Evolutionary conservation across 148 eudicot genomes (phyloP).

Genomic region (Chenopodium album): DNA sequence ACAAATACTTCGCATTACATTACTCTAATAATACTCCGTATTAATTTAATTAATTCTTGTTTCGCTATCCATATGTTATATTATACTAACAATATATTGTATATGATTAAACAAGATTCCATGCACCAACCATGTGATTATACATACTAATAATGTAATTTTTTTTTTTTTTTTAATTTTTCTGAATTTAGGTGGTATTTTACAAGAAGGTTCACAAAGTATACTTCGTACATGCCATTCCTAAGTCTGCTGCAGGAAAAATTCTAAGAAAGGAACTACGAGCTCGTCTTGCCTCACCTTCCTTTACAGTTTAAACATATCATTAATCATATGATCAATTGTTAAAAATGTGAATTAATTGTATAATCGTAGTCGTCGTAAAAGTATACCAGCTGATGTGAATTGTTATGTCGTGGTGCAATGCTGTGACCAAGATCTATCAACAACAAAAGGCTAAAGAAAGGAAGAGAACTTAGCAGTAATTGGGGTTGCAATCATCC

Average conservation of each 20-base stretch:
- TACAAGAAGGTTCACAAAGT: slow-evolving; percentile 88
- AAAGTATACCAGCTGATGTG: not conserved
- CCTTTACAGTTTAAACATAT: not conserved
- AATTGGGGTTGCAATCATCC: not conserved
- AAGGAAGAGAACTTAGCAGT: not conserved
- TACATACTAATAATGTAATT: not conserved
- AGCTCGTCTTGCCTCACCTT: slow-evolving; percentile 39
- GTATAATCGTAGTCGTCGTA: not conserved
- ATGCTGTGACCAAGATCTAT: not conserved
- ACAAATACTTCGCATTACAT: not conserved
- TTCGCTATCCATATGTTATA: not conserved
- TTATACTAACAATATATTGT: not conserved
- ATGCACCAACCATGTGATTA: not conserved
- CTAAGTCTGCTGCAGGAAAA: slow-evolving; percentile 84
- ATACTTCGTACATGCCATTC: slow-evolving; percentile 66
- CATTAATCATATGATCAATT: not conserved
- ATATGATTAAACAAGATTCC: not conserved
- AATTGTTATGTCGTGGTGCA: not conserved
- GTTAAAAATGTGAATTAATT: slow-evolving; percentile 4
- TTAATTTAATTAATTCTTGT: not conserved
- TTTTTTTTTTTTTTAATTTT: no score
- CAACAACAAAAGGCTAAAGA: not conserved
- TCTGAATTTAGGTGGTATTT: slow-evolving; percentile 56
- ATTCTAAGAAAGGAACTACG: slow-evolving; percentile 81
- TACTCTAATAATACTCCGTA: not conserved